Evolutionary conservation across 2,329 filamentous ascomycete genomes (phyloP).

Genomic region (Cladorrhinum sp.): DNA sequence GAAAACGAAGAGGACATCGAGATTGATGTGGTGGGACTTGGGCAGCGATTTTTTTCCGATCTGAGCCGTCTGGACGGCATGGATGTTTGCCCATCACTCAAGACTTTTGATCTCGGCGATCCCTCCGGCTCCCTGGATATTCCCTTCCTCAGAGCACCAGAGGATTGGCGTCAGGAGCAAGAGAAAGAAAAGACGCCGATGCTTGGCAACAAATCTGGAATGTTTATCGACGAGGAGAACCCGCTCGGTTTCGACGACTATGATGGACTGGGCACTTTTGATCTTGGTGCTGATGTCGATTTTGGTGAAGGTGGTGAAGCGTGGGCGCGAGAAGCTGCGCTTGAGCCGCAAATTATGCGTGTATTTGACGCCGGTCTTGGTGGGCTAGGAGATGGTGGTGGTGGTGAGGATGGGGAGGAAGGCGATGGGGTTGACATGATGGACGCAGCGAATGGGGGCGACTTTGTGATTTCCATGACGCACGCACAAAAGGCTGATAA

Average conservation of each 20-base stretch:
- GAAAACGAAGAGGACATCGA: constrained; percentile 61
- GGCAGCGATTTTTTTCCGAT: constrained; percentile 81
- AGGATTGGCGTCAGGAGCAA: constrained; percentile 75
- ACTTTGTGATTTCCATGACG: constrained; percentile 77
- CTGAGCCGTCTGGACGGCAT: constrained; percentile 73
- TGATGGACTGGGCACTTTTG: constrained; percentile 70
- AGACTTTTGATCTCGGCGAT: constrained; percentile 88
- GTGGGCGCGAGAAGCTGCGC: constrained; percentile 86
- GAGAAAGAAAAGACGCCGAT: constrained; percentile 59
- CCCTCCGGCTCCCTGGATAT: constrained; percentile 82
- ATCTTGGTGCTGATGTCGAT: constrained; percentile 67
- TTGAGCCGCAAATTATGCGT: constrained; percentile 83
- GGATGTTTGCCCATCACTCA: constrained; percentile 92
- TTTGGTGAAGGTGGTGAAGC: constrained; percentile 96
- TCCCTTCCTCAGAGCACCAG: constrained; percentile 83
- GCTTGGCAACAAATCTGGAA: constrained; percentile 66
- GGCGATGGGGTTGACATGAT: constrained; percentile 52
- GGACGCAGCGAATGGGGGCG: constrained; percentile 64
- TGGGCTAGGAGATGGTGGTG: constrained; percentile 57
- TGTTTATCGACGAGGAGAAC: constrained; percentile 85
- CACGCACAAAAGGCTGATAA: constrained; percentile 64
- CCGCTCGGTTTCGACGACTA: constrained; percentile 79
- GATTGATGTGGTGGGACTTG: constrained; percentile 74
- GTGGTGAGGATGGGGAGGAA: constrained; percentile 44
- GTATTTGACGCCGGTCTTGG: constrained; percentile 65